Evolutionary conservation across 805 yeast species (phyloP), one percentile per base, ranked within the genome.

Genomic region (Myxozyma nipponensis): DNA sequence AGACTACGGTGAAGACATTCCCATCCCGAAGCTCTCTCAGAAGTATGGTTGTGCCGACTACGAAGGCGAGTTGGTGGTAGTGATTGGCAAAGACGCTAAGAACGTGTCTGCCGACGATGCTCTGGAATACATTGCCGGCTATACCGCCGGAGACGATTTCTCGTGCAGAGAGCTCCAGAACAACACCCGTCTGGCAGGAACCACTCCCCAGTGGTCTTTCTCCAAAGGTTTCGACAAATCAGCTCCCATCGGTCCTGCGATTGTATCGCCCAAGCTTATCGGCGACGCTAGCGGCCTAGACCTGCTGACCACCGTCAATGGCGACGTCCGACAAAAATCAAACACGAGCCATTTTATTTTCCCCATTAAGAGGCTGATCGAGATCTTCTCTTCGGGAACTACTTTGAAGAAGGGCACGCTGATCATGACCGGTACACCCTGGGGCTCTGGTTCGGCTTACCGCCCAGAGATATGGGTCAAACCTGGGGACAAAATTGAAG

Each of bases 191-290:
- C 32, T 42, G 19, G 45, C 37, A 9, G 66, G 73, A 24, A 77
- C 78, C 34, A 77, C 79, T 1, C 67, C 77, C 18, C 82, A 77
- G 56, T 78, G 77, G 70, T 64, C 71, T 34, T 62, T 72, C 7
- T 76, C 78, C 10, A 77, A 77, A 62, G 71, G 72, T 71, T 77
- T 74, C 57, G 82, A 77, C 49, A 72, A 73, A 2, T 77, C 74
- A 71, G 78, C 79, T 2, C 82, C 82, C 21, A 61, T 77, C 48
- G 82, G 82, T 4, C 82, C 82, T 3, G 74, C 72, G 4, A 67
- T 77, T 40, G 77, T 75, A 2, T 62, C 74, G 1, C 48, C 69
- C 2, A 39, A 41, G 2, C 37, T 39, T n/a, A 15, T 40, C 26
- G 44, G 44, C 35, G 44, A 40, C 19, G 44, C n/a, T n/a, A n/a